Evolutionary conservation across 2,329 filamentous ascomycete species (phyloP), one percentile per base, ranked within the genome.

Genomic region (Fusarium sulawesiense): DNA sequence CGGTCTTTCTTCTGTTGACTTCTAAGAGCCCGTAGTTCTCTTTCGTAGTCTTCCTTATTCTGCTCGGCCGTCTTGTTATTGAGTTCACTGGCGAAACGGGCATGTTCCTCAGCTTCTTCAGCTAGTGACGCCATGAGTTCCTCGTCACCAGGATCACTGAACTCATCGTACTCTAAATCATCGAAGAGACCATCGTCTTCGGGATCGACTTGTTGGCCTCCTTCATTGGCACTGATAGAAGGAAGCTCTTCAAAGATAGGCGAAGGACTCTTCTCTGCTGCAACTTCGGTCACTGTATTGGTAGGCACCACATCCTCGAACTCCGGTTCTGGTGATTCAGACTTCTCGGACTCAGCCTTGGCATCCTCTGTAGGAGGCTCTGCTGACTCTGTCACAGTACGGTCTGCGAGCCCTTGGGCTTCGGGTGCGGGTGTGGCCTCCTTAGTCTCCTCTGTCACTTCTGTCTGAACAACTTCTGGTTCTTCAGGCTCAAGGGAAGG

Each of bases 1-100:
- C 94, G 91, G 76, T 99, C 96, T 78, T 97, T 97, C 81, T 97
- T 97, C 77, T 99, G 96, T 77, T 99, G 96, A n/a, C 83, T 91
- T 29, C 96, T 92, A 6, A 99, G 85, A 53, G 94, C 91, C 71
- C 92, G 93, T 14, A 99, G 86, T 77, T 99, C 95, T 63, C 87
- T 86, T 73, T 99, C 95, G 77, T 97, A 98, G 47, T 94, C 90
- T 46, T 91, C 88, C 32, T 89, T 88, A 72, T 91, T 93, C 72
- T 94, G 88, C 6, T 84, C 82, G 20, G 89, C 86, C 1, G 91
- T 86, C 70, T 92, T 92, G 75, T 92, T 88, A 79, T 97, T 97
- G 13, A 99, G 85, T 48, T 92, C 90, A 70, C 92, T 94, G 3
- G 94, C 93, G 76, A 99, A 99, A 8, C 95, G 90, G 6, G 93